Conservation (phyloP, 495 filamentous ascomycete species). For the Aspergillus haitiensis region DNA sequence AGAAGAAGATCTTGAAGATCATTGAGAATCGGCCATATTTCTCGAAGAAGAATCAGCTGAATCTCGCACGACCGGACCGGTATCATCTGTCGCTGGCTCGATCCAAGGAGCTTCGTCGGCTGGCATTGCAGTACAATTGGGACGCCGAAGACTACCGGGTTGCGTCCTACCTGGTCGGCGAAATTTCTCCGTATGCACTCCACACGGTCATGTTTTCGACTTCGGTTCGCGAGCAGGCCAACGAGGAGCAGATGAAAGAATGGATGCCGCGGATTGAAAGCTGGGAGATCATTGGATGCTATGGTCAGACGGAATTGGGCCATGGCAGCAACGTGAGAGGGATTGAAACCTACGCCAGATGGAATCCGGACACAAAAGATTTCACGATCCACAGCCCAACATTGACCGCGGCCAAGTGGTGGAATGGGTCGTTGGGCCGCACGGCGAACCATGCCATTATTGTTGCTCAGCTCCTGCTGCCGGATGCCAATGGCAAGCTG, state of each 20-base stretch:
- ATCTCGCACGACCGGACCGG: conserved; percentile 45
- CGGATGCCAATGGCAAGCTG: conserved; percentile 21
- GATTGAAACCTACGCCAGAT: conserved; percentile 46
- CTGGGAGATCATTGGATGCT: conserved; percentile 48
- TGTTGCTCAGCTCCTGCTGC: conserved; percentile 46
- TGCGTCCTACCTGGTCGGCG: conserved; percentile 48
- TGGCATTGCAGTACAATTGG: conserved; percentile 43
- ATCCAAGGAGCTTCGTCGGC: conserved; percentile 46
- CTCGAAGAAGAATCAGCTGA: conserved; percentile 44
- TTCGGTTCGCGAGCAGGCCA: conserved; percentile 48
- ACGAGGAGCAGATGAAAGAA: conserved; percentile 41
- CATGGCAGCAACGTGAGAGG: conserved; percentile 52
- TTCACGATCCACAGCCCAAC: conserved; percentile 50
- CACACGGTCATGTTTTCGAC: conserved; percentile 37
- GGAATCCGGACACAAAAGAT: conserved; percentile 40
- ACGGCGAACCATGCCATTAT: conserved; percentile 35
- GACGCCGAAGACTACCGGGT: conserved; percentile 43
- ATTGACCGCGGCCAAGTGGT: conserved; percentile 52
- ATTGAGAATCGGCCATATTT: conserved; percentile 41
- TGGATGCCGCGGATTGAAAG: conserved; percentile 48
- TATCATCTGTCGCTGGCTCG: conserved; percentile 50
- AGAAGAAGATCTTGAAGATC: conserved; percentile 39
- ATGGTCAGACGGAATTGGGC: conserved; percentile 50
- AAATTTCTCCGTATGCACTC: conserved; percentile 19
- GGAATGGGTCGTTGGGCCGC: conserved; percentile 50